Base-by-base conservation (phyloP, 176 grass and related monocot genomes). In the Zoysia japonica region DNA sequence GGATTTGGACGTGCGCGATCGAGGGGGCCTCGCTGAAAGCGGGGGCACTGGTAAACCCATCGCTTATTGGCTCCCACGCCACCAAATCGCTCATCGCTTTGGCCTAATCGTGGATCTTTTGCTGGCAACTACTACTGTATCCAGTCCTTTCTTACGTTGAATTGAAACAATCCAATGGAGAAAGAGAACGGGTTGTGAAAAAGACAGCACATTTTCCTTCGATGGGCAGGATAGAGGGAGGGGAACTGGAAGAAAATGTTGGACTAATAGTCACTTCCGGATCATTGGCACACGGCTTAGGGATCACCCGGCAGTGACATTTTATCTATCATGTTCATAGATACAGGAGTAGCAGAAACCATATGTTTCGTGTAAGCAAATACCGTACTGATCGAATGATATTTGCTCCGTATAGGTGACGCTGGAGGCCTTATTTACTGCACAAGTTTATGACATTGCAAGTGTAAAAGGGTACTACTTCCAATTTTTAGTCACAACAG, bases 131-230 rank as follows among this genome's bases (percentile, higher is more conserved):
- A 47, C 3, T 8, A 57, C 20, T 47, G 68, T 55, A 71, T 59
- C 67, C 28, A 82, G 36, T 36, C 49, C 28, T 28, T 28, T 28
- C 28, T 28, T 28, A 28, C 28, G 28, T 28, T 76, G 14, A 49
- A 47, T 46, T 67, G 52, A n/a, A 67, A 50, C 40, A 57, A 40
- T 43, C 49, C 50, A 15, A 10, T 11, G 28, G 77, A 11, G 37
- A 36, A 61, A 61, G 59, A 44, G 82, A 44, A 59, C 41, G 20
- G 14, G 69, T 14, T 67, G 70, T 69, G 28, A 60, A 67, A 80
- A 85, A 85, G 76, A 61, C 76, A 56, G 3, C 48, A 3, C 10
- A 6, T 68, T 85, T 85, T 80, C 76, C 78, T 57, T 66, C 55
- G 7, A 9, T 51, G 76, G 49, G 57, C 43, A 38, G 9, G 16